Evolutionary conservation across 345 rosid species (phyloP).

Genomic region (Citrus inodora): DNA sequence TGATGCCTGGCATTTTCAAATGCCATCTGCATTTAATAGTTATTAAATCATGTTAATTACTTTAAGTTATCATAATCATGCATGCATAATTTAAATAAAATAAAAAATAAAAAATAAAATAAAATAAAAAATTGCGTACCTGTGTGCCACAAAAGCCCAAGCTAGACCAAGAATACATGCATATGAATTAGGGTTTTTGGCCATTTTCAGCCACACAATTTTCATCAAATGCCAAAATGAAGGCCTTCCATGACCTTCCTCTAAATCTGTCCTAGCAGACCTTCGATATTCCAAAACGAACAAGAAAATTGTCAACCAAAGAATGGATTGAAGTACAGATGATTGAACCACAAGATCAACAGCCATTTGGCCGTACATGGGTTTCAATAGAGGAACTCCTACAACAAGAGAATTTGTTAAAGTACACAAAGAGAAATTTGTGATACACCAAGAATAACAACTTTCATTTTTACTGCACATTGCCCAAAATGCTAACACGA

Average conservation of each 20-base stretch:
- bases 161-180: constrained; percentile 68
- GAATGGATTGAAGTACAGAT: constrained; percentile 55
- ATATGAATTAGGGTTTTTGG: constrained; percentile 62
- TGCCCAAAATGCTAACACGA: constrained; percentile 58
- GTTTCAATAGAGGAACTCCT: constrained; percentile 62
- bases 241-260: constrained; percentile 24
- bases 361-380: constrained; percentile 71
- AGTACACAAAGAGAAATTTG: constrained; percentile 67
- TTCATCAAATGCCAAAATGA: constrained; percentile 51
- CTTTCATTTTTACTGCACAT: constrained; percentile 59
- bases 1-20: constrained; percentile 69
- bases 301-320: constrained; percentile 70
- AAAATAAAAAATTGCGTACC: constrained; percentile 23
- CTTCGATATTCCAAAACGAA: constrained; percentile 62
- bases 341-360: constrained; percentile 78
- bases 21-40: constrained; percentile 50
- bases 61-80: not conserved
- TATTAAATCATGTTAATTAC: not conserved
- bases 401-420: constrained; percentile 65
- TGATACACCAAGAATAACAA: constrained; percentile 67
- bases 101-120: no score
- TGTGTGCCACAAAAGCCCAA: constrained; percentile 69
- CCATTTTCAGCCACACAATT: constrained; percentile 53
- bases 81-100: no score
- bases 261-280: constrained; percentile 18